Evolutionary conservation across 2,329 filamentous ascomycete genomes (phyloP).

Genomic region (Colletotrichum euphorbiae): DNA sequence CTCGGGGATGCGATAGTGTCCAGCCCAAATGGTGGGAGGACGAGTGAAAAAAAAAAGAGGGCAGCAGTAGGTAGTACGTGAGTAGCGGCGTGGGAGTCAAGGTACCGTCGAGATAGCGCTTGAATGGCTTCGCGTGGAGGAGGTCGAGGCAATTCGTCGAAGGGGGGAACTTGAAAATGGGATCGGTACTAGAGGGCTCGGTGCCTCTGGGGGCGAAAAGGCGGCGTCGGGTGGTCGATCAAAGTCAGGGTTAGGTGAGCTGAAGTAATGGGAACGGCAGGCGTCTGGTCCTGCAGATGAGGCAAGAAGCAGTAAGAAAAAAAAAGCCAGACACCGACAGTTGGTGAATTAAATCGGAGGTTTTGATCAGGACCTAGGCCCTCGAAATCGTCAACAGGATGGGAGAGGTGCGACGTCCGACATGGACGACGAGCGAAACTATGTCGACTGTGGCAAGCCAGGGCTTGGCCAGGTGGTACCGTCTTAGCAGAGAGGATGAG

Average conservation of each 20-base stretch:
- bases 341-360: constrained; percentile 17
- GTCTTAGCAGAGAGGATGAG: constrained; percentile 9
- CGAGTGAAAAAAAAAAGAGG: neutral
- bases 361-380: constrained; percentile 31
- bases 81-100: constrained; percentile 3
- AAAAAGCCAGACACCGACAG: neutral
- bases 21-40: constrained; percentile 16
- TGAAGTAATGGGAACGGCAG: neutral
- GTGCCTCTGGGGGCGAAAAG: constrained; percentile 25
- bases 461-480: constrained; percentile 30
- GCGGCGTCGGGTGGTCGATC: constrained; percentile 16
- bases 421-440: constrained; percentile 35
- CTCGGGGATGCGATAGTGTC: constrained; percentile 29
- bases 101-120: constrained; percentile 31
- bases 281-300: constrained; percentile 19
- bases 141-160: constrained; percentile 26
- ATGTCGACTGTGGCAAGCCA: constrained; percentile 38
- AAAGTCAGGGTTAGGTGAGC: constrained; percentile 14
- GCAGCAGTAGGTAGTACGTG: constrained; percentile 6
- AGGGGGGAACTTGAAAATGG: constrained; percentile 6
- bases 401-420: constrained; percentile 38
- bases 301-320: constrained; percentile 31
- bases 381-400: constrained; percentile 30
- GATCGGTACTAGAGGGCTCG: constrained; percentile 14
- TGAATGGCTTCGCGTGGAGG: constrained; percentile 25